A percentile compares a stretch with the other conserved stretches of the same genome.
phyloP scores from a whole-genome alignment of 139 green algal genomes.

The Pleodorina starrii region DNA sequence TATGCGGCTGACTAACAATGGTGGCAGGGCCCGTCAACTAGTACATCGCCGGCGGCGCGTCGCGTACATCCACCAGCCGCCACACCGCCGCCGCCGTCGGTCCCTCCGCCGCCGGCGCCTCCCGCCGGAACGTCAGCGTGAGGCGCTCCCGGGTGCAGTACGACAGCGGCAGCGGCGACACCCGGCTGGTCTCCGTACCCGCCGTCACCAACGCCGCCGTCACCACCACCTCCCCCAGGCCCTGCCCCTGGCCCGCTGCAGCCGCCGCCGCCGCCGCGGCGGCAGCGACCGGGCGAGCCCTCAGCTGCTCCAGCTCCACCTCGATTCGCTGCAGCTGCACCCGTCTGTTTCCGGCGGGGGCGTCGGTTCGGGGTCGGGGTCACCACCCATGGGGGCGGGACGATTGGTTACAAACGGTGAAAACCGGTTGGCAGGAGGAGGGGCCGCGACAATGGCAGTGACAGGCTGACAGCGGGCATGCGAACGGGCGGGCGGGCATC shows the following conservation, averaged over 20 bases:
- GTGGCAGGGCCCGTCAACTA: too few relatives aligned
- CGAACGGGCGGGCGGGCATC: too few relatives aligned
- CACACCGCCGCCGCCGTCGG: too few relatives aligned
- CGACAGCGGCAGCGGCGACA: not conserved
- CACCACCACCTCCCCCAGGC: slow-evolving; percentile 1
- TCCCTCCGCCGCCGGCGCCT: too few relatives aligned
- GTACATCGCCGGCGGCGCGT: slow-evolving; percentile 19
- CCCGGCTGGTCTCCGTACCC: not conserved
- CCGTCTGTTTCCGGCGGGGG: too few relatives aligned
- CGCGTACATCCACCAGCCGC: slow-evolving; percentile 20
- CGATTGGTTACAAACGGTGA: too few relatives aligned
- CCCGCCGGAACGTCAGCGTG: not conserved
- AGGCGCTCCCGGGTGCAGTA: slow-evolving; percentile 6
- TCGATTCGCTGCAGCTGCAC: not conserved
- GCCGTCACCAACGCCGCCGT: slow-evolving; percentile 26
- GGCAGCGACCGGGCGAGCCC: not conserved
- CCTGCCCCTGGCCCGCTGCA: not conserved
- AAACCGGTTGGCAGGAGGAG: not conserved
- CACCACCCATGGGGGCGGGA: too few relatives aligned
- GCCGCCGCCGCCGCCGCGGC: not conserved
- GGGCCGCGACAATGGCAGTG: too few relatives aligned
- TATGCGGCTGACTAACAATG: too few relatives aligned
- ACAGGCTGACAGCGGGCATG: too few relatives aligned
- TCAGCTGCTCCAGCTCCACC: slow-evolving; percentile 31
- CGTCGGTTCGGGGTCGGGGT: too few relatives aligned